Evolutionary conservation across 129 eudicot genomes (phyloP).

Genomic region (Kitagawia praeruptora): DNA sequence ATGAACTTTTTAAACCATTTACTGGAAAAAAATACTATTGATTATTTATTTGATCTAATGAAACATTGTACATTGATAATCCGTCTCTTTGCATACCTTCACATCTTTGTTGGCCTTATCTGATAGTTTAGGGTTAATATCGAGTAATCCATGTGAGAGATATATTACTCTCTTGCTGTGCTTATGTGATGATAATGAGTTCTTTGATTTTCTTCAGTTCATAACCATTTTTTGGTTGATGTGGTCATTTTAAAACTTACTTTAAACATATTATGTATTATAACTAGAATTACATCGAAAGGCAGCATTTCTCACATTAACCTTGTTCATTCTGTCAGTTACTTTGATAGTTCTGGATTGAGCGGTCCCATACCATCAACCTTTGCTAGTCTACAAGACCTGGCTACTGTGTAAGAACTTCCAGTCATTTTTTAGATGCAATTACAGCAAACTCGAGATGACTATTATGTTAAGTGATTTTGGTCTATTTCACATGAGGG

Average conservation of each 20-base stretch:
- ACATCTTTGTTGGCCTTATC: not conserved
- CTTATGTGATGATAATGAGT: not conserved
- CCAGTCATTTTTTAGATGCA: not conserved
- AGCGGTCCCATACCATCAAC: constrained; percentile 66
- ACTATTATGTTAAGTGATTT: not conserved
- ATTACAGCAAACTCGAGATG: not conserved
- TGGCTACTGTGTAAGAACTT: constrained; percentile 50
- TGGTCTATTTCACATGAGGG: constrained; percentile 4
- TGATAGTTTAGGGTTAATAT: not conserved
- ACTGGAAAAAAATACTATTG: not conserved
- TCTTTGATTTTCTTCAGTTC: not conserved
- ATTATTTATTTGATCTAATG: not conserved
- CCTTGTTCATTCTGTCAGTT: constrained; percentile 36
- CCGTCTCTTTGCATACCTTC: not conserved
- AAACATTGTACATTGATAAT: not conserved
- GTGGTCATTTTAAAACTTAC: not conserved
- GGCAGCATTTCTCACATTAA: not conserved
- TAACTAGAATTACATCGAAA: not conserved
- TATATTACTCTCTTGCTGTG: not conserved
- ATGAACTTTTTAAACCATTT: not conserved
- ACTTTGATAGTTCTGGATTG: constrained; percentile 76
- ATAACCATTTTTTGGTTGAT: not conserved
- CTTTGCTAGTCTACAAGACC: constrained; percentile 44
- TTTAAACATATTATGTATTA: not conserved
- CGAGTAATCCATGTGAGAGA: not conserved